These are phyloP conservation scores for Yamadazyma sp. DNA, from an alignment of 805 yeast species.

Conservation along the genomic window DNA sequence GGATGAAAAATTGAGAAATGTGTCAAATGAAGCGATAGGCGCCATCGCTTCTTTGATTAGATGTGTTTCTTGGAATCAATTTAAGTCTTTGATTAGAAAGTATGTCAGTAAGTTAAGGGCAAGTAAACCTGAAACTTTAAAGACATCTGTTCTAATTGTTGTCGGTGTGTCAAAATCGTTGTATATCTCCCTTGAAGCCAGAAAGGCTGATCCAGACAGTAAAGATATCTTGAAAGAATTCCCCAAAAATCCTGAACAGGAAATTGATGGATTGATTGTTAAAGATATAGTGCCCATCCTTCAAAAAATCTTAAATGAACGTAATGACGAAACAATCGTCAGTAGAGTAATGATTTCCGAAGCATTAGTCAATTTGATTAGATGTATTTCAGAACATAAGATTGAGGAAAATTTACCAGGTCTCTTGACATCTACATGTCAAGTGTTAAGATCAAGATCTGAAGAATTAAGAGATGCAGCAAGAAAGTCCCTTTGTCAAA, in stretches of 20 bases:
- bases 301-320: constrained; percentile 52
- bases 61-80: constrained; percentile 75
- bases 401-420: constrained; percentile 71
- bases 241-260: constrained; percentile 22
- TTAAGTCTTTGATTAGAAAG: constrained; percentile 67
- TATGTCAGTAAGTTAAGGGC: constrained; percentile 49
- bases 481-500: constrained; percentile 68
- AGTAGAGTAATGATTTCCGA: constrained; percentile 78
- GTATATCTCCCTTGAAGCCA: constrained; percentile 21
- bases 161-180: constrained; percentile 55
- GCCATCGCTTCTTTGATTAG: constrained; percentile 59
- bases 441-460: constrained; percentile 76
- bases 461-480: constrained; percentile 87
- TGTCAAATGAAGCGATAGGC: constrained; percentile 62
- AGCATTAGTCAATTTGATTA: constrained; percentile 66
- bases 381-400: constrained; percentile 56
- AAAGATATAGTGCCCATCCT: constrained; percentile 61
- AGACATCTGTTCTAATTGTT: constrained; percentile 57
- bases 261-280: constrained; percentile 41
- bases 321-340: constrained; percentile 78
- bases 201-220: constrained; percentile 3
- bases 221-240: constrained; percentile 21
- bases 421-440: constrained; percentile 80
- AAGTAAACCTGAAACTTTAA: constrained; percentile 42
- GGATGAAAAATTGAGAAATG: constrained; percentile 55